Percentiles rank a stretch among this genome's conserved stretches.
Conservation (phyloP, 1,139 yeast genomes). For the Barnettozyma hawaiiensis region DNA sequence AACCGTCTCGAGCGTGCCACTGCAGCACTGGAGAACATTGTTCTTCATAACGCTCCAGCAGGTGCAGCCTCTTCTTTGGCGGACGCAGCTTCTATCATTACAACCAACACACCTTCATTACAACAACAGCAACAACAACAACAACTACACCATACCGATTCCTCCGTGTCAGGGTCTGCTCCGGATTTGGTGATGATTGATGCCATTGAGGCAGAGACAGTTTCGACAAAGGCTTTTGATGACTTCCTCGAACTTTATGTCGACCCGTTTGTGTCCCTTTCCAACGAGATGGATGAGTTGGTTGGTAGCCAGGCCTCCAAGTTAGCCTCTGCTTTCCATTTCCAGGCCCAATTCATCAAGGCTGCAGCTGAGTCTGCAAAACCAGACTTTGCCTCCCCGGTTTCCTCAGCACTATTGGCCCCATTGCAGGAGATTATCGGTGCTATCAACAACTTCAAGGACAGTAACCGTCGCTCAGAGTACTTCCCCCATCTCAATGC, state of each 20-base stretch:
- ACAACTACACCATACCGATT: background rate
- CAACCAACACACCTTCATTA: no score
- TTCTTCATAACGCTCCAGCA: conserved; percentile 16
- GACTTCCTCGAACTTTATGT: conserved; percentile 47
- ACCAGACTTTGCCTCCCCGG: conserved; percentile 54
- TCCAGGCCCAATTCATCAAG: conserved; percentile 51
- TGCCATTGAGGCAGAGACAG: conserved; percentile 30
- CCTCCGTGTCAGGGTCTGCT: background rate
- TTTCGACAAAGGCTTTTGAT: conserved; percentile 49
- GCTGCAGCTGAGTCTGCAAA: conserved; percentile 57
- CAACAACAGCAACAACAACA: no score
- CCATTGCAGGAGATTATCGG: conserved; percentile 65
- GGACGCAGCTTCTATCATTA: conserved; percentile 4
- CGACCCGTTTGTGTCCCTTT: conserved; percentile 53
- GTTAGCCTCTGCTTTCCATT: conserved; percentile 52
- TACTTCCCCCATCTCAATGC: conserved; percentile 71
- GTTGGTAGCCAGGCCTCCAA: conserved; percentile 56
- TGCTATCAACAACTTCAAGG: conserved; percentile 60
- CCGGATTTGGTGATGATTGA: conserved; percentile 7
- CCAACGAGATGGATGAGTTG: conserved; percentile 55
- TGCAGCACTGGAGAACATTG: conserved; percentile 23
- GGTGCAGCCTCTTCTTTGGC: background rate
- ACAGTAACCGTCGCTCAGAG: conserved; percentile 62
- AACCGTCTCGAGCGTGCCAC: conserved; percentile 25
- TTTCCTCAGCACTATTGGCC: conserved; percentile 49